phyloP scores from a whole-genome alignment of 306 rosid species.

The Acacia crassicarpa region DNA sequence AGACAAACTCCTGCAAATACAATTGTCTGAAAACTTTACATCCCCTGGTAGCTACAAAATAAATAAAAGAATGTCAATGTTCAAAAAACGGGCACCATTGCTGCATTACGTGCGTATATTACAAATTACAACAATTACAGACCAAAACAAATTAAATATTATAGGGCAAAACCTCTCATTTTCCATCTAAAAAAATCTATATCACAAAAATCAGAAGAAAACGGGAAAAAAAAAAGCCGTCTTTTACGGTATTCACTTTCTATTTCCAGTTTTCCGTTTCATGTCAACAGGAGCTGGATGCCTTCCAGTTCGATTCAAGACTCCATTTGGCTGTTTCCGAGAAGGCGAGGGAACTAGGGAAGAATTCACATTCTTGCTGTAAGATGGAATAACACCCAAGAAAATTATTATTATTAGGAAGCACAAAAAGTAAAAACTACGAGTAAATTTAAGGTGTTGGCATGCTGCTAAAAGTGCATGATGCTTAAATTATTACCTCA shows the following conservation, averaged over 20 bases:
- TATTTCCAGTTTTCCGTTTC: conserved; percentile 71
- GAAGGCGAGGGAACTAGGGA: conserved; percentile 82
- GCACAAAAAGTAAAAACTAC: background rate
- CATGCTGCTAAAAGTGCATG: background rate
- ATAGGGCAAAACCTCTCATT: conserved; percentile 37
- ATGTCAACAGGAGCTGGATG: conserved; percentile 68
- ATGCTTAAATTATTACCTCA: conserved; percentile 56
- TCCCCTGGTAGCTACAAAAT: background rate
- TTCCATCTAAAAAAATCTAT: conserved; percentile 36
- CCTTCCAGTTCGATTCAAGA: conserved; percentile 59
- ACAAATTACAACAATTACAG: conserved; percentile 47
- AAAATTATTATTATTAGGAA: background rate
- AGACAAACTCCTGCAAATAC: background rate
- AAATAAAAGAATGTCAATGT: conserved; percentile 27
- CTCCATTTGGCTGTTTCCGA: conserved; percentile 63
- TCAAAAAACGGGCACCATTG: conserved; percentile 85
- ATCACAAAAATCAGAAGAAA: conserved; percentile 4
- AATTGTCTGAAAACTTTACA: background rate
- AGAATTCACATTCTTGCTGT: conserved; percentile 62
- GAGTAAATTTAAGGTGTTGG: background rate
- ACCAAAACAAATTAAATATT: conserved; percentile 24
- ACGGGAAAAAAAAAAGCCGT: background rate
- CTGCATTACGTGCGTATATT: conserved; percentile 57
- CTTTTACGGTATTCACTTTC: conserved; percentile 54
- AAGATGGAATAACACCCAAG: conserved; percentile 25